Conservation (phyloP, 2,329 filamentous ascomycete genomes). For the Diaporthe citriasiana region DNA sequence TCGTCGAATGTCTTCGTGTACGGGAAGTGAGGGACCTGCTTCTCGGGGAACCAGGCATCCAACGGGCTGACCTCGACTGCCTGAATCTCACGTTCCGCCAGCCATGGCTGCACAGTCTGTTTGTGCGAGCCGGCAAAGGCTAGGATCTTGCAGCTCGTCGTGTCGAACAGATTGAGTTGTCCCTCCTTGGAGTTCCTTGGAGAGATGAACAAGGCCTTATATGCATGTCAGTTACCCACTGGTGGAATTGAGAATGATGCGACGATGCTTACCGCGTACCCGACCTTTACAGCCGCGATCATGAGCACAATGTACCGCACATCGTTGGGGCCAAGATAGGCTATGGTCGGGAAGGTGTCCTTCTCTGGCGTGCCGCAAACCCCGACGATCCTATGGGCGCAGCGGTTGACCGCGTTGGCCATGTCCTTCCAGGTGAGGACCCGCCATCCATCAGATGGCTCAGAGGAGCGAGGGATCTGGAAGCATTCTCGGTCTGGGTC, state of each 20-base stretch:
- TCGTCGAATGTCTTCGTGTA: slow-evolving; percentile 59
- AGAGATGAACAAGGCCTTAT: slow-evolving; percentile 59
- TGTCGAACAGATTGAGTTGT: slow-evolving; percentile 60
- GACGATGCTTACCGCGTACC: slow-evolving; percentile 42
- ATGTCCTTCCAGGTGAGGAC: slow-evolving; percentile 39
- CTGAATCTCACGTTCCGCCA: slow-evolving; percentile 56
- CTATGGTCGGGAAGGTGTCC: slow-evolving; percentile 39
- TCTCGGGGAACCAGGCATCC: slow-evolving; percentile 54
- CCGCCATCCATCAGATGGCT: slow-evolving; percentile 39
- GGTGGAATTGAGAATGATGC: rapidly evolving
- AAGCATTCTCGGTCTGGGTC: slow-evolving; percentile 41
- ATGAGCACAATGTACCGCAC: slow-evolving; percentile 37
- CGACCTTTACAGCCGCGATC: slow-evolving; percentile 40
- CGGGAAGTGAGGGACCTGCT: slow-evolving; percentile 53
- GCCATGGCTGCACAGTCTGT: slow-evolving; percentile 53
- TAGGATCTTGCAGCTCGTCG: slow-evolving; percentile 58
- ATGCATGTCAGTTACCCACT: background rate
- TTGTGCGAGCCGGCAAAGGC: slow-evolving; percentile 51
- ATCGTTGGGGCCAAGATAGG: slow-evolving; percentile 42
- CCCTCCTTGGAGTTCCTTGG: slow-evolving; percentile 61
- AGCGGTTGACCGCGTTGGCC: slow-evolving; percentile 41
- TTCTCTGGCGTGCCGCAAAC: slow-evolving; percentile 38
- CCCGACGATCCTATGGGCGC: slow-evolving; percentile 38
- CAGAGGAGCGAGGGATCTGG: slow-evolving; percentile 35
- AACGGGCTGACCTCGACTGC: slow-evolving; percentile 52